Base-by-base conservation (phyloP, 2,329 filamentous ascomycete genomes). In the Fusarium agapanthi region DNA sequence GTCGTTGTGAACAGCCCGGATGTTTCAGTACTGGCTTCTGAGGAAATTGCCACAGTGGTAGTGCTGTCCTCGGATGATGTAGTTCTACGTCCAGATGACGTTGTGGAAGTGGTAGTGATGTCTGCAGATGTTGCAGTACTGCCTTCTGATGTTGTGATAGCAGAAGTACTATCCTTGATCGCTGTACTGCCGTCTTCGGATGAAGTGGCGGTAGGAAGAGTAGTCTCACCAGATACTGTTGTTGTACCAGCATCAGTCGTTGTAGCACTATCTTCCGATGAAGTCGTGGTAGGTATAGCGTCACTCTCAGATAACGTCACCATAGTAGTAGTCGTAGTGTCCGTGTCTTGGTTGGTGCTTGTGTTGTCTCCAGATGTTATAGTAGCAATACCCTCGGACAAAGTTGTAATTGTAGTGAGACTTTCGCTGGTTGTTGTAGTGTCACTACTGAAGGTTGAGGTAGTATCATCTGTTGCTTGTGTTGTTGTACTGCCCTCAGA, bases 351-450 rank as follows among this genome's bases (percentile, higher is more conserved):
- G 4, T 24, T 10, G 5, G 8, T 24, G 47, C n/a, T 50, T 3
- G 30, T 24, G 7, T 3, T 6, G 3, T 20, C 30, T 4, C 7
- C 16, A 15, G 30, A 20, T 4, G 3, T 14, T 26, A 6, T 20
- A 4, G 30, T 26, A 12, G 16, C 3, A 11, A 7, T 15, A 6
- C 0, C n/a, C 1, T 26, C n/a, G 9, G 30, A 35, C 0, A 6
- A 35, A 35, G 48, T 22, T 8, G 13, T 2, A 26, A 35, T 20
- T 1, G 13, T 1, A 15, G 9, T 6, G 0, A 22, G 9, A 3
- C 15, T 12, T 7, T 34, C 32, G 1, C 32, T 0, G 13, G 32
- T 14, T 34, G 1, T 14, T 1, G 32, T 34, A 34, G 32, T 15
- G 0, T 34, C 32, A 13, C 32, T 1, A 14, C 14, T 34, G 32